These are phyloP conservation scores for Phytophthora boehmeriae DNA, from an alignment of 352 stramenopile species.

Conservation along the genomic window DNA sequence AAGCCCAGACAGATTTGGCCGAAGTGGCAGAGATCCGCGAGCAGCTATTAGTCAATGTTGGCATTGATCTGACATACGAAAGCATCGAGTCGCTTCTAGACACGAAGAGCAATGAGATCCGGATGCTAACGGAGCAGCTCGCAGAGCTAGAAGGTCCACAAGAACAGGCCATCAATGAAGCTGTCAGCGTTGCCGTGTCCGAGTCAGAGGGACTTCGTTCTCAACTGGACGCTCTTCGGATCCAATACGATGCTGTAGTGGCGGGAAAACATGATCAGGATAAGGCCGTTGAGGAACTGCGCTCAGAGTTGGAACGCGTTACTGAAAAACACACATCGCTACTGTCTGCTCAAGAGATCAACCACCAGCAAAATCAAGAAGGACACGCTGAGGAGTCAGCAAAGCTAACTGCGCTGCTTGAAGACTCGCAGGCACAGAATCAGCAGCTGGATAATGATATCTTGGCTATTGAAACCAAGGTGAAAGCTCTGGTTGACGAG, in stretches of 20 bases:
- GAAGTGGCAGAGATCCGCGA: slow-evolving; percentile 45
- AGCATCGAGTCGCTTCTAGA: slow-evolving; percentile 54
- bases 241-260: slow-evolving; percentile 14
- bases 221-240: slow-evolving; percentile 27
- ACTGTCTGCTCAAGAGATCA: slow-evolving; percentile 21
- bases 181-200: slow-evolving; percentile 21
- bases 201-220: slow-evolving; percentile 24
- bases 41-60: slow-evolving; percentile 43
- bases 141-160: slow-evolving; percentile 17
- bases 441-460: slow-evolving; percentile 25
- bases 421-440: slow-evolving; percentile 11
- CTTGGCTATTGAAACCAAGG: slow-evolving; percentile 19
- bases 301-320: slow-evolving; percentile 25
- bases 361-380: slow-evolving; percentile 20
- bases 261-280: slow-evolving; percentile 13
- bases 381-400: slow-evolving; percentile 2
- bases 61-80: slow-evolving; percentile 47
- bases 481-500: slow-evolving; percentile 14
- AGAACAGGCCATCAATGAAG: slow-evolving; percentile 26
- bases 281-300: slow-evolving; percentile 28
- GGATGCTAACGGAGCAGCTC: slow-evolving; percentile 41
- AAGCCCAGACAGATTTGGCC: slow-evolving; percentile 31
- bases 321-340: slow-evolving; percentile 25
- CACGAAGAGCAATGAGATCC: slow-evolving; percentile 55
- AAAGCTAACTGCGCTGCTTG: slow-evolving; percentile 12